A percentile compares a stretch with the other conserved stretches of the same genome.
Evolutionary conservation across 2,329 filamentous ascomycete species (phyloP).

Genomic region (Clarireedia monteithiana): DNA sequence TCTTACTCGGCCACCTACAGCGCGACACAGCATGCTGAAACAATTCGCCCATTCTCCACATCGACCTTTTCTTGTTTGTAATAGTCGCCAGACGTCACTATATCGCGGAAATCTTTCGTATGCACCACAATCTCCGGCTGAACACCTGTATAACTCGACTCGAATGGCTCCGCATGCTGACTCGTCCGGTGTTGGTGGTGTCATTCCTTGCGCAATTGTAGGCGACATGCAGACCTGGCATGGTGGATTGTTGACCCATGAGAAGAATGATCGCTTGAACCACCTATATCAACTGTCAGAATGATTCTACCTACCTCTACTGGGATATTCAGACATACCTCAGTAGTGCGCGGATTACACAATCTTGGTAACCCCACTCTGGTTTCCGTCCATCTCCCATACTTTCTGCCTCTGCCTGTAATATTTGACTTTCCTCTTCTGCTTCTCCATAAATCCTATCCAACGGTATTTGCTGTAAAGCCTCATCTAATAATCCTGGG

Average conservation of each 20-base stretch:
- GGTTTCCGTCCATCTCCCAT: slow-evolving; percentile 72
- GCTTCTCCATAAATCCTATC: slow-evolving; percentile 90
- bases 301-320: slow-evolving; percentile 9
- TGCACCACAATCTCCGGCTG: slow-evolving; percentile 62
- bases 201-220: slow-evolving; percentile 76
- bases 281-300: slow-evolving; percentile 51
- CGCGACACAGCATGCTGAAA: slow-evolving; percentile 96
- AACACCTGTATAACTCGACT: slow-evolving; percentile 88
- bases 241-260: slow-evolving; percentile 91
- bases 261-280: slow-evolving; percentile 94
- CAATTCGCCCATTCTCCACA: slow-evolving; percentile 97
- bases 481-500: slow-evolving; percentile 87
- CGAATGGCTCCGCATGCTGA: slow-evolving; percentile 77
- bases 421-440: slow-evolving; percentile 84
- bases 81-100: slow-evolving; percentile 85
- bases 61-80: slow-evolving; percentile 79
- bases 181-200: slow-evolving; percentile 80
- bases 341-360: slow-evolving; percentile 80
- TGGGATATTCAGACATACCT: slow-evolving; percentile 45
- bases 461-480: slow-evolving; percentile 75
- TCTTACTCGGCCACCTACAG: slow-evolving; percentile 80
- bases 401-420: slow-evolving; percentile 81
- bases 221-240: slow-evolving; percentile 76
- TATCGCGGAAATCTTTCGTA: slow-evolving; percentile 91
- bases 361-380: slow-evolving; percentile 97